Evolutionary conservation across 1,139 yeast genomes (phyloP), one percentile per base, ranked within the genome.

Genomic region (Saccharomyces hybrid): DNA sequence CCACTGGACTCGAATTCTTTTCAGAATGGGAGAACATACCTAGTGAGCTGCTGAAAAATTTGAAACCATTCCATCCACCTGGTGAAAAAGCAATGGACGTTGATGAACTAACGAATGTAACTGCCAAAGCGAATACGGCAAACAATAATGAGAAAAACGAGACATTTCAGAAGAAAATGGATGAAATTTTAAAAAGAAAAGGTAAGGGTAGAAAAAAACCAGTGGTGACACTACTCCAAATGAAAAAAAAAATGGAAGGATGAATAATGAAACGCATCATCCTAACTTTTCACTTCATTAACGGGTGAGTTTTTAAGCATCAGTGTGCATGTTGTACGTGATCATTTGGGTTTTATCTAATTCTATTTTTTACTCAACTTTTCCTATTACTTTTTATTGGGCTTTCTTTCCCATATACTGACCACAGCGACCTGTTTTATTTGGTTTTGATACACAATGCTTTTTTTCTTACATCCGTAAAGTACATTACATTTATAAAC

Each of bases 11-110:
- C 26, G 71, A 69, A 53, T 60, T 60, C 26, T 67, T 62, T 51
- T 59, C 60, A 2, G 73, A 67, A 48, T 70, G 73, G 73, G 69
- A 68, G 41, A 59, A 59, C 42, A 59, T 70, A n/a, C 73, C 73
- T 13, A 50, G 53, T 3, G 61, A 63, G 1, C 61, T 66, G 11
- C 52, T 62, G 7, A 62, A 61, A 34, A 54, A 58, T 25, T 52
- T 70, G 34, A 65, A 63, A 52, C 68, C 68, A 2, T 64, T 62
- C 51, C 59, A 59, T 28, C 58, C 61, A 3, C 60, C 60, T 4
- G 26, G 23, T 2, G 49, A 44, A 25, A 44, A 28, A 16, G 13
- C 13, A 38, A 16, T 38, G 25, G 13, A 38, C 25, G 13, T 13
- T 8, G 8, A 38, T 16, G 44, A 38, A 5, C n/a, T 38, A 9